Conservation (phyloP, 2,329 filamentous ascomycete genomes). For the Cladosporium cucumerinum region DNA sequence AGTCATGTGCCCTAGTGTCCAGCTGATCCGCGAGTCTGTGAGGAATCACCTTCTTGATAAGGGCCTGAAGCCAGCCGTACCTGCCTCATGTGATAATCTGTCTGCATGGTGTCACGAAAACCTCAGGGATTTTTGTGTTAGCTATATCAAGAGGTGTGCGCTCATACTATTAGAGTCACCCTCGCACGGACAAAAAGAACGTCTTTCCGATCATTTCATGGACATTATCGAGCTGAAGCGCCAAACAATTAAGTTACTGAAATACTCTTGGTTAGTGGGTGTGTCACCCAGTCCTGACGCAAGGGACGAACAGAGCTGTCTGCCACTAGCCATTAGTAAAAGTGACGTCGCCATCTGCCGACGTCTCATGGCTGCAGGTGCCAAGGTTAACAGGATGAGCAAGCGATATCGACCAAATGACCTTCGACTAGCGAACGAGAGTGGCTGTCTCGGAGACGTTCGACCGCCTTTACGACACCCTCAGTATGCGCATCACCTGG, state of each 20-base stretch:
- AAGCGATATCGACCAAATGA: not conserved
- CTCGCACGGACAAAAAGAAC: not conserved
- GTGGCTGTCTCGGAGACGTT: not conserved
- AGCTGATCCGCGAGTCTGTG: slow-evolving; percentile 10
- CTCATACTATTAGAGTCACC: not conserved
- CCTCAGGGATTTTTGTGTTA: not conserved
- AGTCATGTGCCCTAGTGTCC: not conserved
- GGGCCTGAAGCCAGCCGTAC: not conserved
- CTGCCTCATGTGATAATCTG: not conserved
- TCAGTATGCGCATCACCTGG: not conserved
- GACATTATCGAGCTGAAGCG: not conserved
- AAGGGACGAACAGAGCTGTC: not conserved
- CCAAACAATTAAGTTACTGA: no score
- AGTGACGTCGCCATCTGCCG: not conserved
- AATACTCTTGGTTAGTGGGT: not conserved
- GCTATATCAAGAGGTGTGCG: not conserved
- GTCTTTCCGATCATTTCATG: not conserved
- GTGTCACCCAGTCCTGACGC: not conserved
- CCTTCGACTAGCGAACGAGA: not conserved
- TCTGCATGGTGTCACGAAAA: not conserved
- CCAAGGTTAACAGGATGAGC: not conserved
- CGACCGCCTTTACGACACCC: not conserved
- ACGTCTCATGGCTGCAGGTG: not conserved
- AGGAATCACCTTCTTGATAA: not conserved
- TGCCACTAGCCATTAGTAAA: not conserved